Percentiles rank a stretch among this genome's conserved stretches.
Conservation (phyloP, 2,329 filamentous ascomycete species). For the Tolypocladium amazonense region DNA sequence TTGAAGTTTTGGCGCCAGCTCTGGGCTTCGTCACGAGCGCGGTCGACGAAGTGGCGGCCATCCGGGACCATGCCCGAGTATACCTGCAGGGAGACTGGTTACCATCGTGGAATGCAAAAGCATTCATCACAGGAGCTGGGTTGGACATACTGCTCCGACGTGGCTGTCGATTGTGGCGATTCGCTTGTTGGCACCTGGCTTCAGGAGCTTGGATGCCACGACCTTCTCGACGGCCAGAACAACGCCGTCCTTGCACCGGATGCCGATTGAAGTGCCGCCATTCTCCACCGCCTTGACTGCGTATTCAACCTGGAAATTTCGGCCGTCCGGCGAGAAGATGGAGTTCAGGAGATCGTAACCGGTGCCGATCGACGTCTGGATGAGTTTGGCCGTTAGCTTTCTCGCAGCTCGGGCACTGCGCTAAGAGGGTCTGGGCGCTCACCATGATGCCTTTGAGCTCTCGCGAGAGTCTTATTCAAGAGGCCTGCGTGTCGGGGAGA, state of each 20-base stretch:
- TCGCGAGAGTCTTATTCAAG: neutral
- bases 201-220: slow-evolving; percentile 87
- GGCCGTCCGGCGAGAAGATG: slow-evolving; percentile 97
- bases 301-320: slow-evolving; percentile 99
- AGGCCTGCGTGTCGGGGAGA: neutral
- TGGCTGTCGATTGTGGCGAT: slow-evolving; percentile 93
- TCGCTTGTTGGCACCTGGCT: slow-evolving; percentile 90
- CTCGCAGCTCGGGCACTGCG: neutral
- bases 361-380: slow-evolving; percentile 96
- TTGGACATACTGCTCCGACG: slow-evolving; percentile 69
- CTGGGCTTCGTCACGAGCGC: slow-evolving; percentile 86
- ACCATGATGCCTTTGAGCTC: slow-evolving; percentile 8
- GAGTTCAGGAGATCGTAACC: slow-evolving; percentile 99
- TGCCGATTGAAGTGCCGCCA: slow-evolving; percentile 89
- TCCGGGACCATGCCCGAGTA: slow-evolving; percentile 92
- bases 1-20: slow-evolving; percentile 93
- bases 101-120: neutral
- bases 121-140: neutral
- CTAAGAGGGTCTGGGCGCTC: neutral
- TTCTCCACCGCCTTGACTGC: slow-evolving; percentile 98
- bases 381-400: slow-evolving; percentile 5
- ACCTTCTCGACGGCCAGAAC: slow-evolving; percentile 96
- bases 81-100: slow-evolving; percentile 46
- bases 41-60: slow-evolving; percentile 86
- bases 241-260: slow-evolving; percentile 93